Conservation (phyloP, 2,329 filamentous ascomycete genomes). For the Chlorencoelia australis region DNA sequence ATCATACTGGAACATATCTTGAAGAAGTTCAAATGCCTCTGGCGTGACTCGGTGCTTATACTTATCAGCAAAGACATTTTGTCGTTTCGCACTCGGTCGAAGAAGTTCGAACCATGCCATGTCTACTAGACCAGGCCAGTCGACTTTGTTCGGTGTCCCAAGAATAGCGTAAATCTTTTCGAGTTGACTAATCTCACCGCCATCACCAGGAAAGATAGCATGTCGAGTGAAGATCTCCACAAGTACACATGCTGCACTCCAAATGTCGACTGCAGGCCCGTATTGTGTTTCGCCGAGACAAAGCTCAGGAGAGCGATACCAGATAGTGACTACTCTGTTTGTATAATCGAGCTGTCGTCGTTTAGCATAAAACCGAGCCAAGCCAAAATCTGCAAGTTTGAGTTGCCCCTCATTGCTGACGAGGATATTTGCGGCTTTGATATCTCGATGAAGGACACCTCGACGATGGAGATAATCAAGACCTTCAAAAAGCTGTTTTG, state of each 20-base stretch:
- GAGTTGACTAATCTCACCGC: slow-evolving; percentile 88
- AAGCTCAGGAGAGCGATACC: slow-evolving; percentile 91
- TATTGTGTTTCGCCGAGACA: slow-evolving; percentile 85
- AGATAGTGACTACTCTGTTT: slow-evolving; percentile 97
- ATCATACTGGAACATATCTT: slow-evolving; percentile 82
- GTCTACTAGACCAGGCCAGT: slow-evolving; percentile 85
- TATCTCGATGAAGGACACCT: slow-evolving; percentile 93
- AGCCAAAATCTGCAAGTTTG: slow-evolving; percentile 91
- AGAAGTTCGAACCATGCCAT: slow-evolving; percentile 97
- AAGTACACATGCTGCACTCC: slow-evolving; percentile 94
- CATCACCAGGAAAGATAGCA: slow-evolving; percentile 91
- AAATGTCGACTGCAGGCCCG: slow-evolving; percentile 83
- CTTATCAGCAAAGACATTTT: slow-evolving; percentile 69
- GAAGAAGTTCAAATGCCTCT: slow-evolving; percentile 72
- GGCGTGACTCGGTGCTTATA: slow-evolving; percentile 70
- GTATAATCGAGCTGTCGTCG: slow-evolving; percentile 89
- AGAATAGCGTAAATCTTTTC: slow-evolving; percentile 94
- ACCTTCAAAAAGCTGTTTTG: slow-evolving; percentile 85
- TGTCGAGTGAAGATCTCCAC: slow-evolving; percentile 92
- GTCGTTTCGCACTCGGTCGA: slow-evolving; percentile 62
- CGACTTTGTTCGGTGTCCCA: slow-evolving; percentile 71
- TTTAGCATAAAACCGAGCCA: slow-evolving; percentile 94
- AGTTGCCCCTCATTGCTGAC: slow-evolving; percentile 82
- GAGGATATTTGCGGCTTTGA: slow-evolving; percentile 96
- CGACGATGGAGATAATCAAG: slow-evolving; percentile 87